These are phyloP conservation scores for Acrocalymma vagum DNA, from an alignment of 2,329 filamentous ascomycete genomes.

Conservation along the genomic window DNA sequence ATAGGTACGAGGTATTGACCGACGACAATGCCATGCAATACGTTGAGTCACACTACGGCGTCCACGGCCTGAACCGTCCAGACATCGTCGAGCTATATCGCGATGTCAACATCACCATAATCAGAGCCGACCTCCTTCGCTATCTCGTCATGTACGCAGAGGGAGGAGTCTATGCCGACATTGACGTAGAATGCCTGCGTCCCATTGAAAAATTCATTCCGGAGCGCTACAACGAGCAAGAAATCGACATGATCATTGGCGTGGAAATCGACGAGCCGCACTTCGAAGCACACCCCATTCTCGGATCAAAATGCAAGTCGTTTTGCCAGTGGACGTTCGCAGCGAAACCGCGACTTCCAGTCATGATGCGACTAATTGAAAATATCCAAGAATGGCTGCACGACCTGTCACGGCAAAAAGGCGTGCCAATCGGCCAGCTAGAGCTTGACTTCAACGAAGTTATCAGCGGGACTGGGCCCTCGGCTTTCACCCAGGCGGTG, in stretches of 20 bases:
- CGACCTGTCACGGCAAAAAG: slow-evolving; percentile 66
- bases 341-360: slow-evolving; percentile 70
- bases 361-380: slow-evolving; percentile 74
- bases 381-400: slow-evolving; percentile 74
- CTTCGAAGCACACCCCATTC: slow-evolving; percentile 69
- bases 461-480: slow-evolving; percentile 76
- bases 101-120: slow-evolving; percentile 63
- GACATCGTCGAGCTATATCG: slow-evolving; percentile 53
- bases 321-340: slow-evolving; percentile 83
- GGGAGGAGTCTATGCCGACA: slow-evolving; percentile 68
- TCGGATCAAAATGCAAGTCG: slow-evolving; percentile 73
- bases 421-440: slow-evolving; percentile 67
- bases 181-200: slow-evolving; percentile 65
- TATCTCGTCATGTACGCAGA: slow-evolving; percentile 75
- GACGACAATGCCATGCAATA: slow-evolving; percentile 74
- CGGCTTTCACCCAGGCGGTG: slow-evolving; percentile 73
- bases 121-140: slow-evolving; percentile 71
- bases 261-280: slow-evolving; percentile 76
- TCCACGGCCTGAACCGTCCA: slow-evolving; percentile 69
- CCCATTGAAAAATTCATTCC: slow-evolving; percentile 68
- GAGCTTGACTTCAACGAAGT: slow-evolving; percentile 75
- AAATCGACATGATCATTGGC: slow-evolving; percentile 75
- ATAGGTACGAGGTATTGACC: slow-evolving; percentile 74
- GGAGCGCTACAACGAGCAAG: slow-evolving; percentile 67
- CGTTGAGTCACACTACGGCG: slow-evolving; percentile 73